Conservation (phyloP, 2,329 filamentous ascomycete genomes). For the Ustulina deusta region DNA sequence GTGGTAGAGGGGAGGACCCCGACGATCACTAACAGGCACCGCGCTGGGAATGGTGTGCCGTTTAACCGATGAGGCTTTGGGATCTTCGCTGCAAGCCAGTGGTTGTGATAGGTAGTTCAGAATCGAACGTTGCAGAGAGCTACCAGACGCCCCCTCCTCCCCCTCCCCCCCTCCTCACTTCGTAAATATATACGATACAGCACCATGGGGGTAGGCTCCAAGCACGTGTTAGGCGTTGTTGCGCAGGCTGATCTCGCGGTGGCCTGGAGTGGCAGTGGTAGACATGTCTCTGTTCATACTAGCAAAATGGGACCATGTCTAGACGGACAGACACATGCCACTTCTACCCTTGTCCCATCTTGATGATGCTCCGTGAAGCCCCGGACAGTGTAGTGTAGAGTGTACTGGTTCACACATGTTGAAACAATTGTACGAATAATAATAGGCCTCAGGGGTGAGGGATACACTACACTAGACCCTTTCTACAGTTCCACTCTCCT, state of each 20-base stretch:
- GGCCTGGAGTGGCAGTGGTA: slow-evolving; percentile 18
- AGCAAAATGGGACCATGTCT: not conserved
- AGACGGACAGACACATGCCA: not conserved
- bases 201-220: slow-evolving; percentile 2
- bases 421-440: slow-evolving; percentile 33
- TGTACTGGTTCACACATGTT: slow-evolving; percentile 18
- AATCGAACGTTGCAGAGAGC: slow-evolving; percentile 40
- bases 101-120: slow-evolving; percentile 28
- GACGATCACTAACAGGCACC: slow-evolving; percentile 24
- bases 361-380: slow-evolving; percentile 28
- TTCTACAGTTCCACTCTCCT: slow-evolving; percentile 33
- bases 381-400: slow-evolving; percentile 17
- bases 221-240: slow-evolving; percentile 14
- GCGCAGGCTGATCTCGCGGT: slow-evolving; percentile 21
- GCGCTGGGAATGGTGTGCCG: slow-evolving; percentile 29
- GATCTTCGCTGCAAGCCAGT: slow-evolving; percentile 37
- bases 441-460: slow-evolving; percentile 32
- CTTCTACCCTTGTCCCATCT: slow-evolving; percentile 27
- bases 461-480: slow-evolving; percentile 20
- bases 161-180: not conserved
- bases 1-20: slow-evolving; percentile 6
- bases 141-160: not conserved
- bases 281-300: slow-evolving; percentile 17
- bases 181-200: not conserved
- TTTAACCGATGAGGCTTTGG: slow-evolving; percentile 38